Evolutionary conservation across 208 protist species (phyloP).

Genomic region (Crithidia thermophila): DNA sequence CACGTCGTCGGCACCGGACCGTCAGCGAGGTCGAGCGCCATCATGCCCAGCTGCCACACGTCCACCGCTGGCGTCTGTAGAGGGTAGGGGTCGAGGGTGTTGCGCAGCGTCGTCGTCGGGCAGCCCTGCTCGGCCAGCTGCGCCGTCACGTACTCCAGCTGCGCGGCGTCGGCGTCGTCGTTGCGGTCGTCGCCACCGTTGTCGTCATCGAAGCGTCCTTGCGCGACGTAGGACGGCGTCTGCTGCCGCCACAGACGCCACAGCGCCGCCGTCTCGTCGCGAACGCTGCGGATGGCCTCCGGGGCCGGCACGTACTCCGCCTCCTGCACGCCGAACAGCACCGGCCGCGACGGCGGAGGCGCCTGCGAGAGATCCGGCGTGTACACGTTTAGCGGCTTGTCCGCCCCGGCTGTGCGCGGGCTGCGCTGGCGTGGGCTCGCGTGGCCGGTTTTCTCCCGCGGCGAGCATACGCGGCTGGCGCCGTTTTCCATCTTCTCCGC

Average conservation of each 20-base stretch:
- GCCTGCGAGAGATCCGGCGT: slow-evolving; percentile 8
- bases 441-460: background rate
- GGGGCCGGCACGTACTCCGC: slow-evolving; percentile 35
- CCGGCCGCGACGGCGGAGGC: slow-evolving; percentile 9
- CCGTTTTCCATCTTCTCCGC: background rate
- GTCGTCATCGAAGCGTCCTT: background rate
- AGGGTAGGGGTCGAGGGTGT: slow-evolving; percentile 33
- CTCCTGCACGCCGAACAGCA: slow-evolving; percentile 31
- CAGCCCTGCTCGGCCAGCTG: slow-evolving; percentile 13
- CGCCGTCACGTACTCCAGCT: slow-evolving; percentile 15
- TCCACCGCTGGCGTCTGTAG: slow-evolving; percentile 39
- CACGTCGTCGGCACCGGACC: slow-evolving; percentile 42
- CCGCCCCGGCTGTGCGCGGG: background rate
- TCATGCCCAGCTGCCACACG: slow-evolving; percentile 79
- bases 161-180: background rate
- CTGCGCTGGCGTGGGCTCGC: background rate
- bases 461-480: background rate
- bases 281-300: slow-evolving; percentile 19
- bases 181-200: background rate
- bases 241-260: slow-evolving; percentile 23
- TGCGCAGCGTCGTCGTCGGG: slow-evolving; percentile 24
- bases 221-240: background rate
- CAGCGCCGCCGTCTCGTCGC: slow-evolving; percentile 25
- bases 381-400: background rate
- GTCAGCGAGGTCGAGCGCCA: slow-evolving; percentile 72